Evolutionary conservation across 2,329 filamentous ascomycete genomes (phyloP).

Genomic region (Apiospora arundinis): DNA sequence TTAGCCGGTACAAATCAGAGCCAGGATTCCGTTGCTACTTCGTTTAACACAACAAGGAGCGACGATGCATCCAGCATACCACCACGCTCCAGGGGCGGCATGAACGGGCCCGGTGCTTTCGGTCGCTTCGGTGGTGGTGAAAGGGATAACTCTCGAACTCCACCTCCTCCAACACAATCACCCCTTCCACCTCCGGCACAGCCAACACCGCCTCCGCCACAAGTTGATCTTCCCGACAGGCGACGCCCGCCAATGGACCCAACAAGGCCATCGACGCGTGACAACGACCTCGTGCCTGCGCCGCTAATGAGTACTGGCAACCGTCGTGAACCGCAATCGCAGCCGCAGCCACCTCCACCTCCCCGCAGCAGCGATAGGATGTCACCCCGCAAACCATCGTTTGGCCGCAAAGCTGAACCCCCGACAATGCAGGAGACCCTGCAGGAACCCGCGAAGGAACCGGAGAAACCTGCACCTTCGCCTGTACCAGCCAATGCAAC

Average conservation of each 20-base stretch:
- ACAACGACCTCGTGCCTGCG: conserved; percentile 63
- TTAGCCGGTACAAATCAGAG: conserved; percentile 60
- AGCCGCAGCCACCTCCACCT: conserved; percentile 43
- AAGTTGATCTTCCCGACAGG: conserved; percentile 64
- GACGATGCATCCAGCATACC: conserved; percentile 58
- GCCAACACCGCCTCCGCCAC: conserved; percentile 39
- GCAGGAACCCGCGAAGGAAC: conserved; percentile 26
- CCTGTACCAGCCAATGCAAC: conserved; percentile 28
- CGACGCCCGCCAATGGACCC: conserved; percentile 72
- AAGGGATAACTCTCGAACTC: conserved; percentile 26
- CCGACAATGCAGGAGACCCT: conserved; percentile 39
- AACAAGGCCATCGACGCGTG: conserved; percentile 54
- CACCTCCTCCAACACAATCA: conserved; percentile 34
- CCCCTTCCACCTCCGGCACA: conserved; percentile 31
- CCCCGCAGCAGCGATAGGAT: conserved; percentile 59
- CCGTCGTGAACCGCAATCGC: conserved; percentile 53
- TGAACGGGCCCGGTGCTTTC: conserved; percentile 46
- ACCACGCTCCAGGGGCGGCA: conserved; percentile 60
- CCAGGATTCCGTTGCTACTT: conserved; percentile 62
- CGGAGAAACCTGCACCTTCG: conserved; percentile 16
- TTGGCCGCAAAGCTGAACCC: conserved; percentile 40
- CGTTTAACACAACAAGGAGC: conserved; percentile 52
- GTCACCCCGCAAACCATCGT: conserved; percentile 52
- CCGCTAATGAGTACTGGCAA: conserved; percentile 60
- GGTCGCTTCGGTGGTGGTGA: conserved; percentile 42